Base-by-base conservation (phyloP, 768 basidiomycete species). In the Tubosaeta brunneosetosa region DNA sequence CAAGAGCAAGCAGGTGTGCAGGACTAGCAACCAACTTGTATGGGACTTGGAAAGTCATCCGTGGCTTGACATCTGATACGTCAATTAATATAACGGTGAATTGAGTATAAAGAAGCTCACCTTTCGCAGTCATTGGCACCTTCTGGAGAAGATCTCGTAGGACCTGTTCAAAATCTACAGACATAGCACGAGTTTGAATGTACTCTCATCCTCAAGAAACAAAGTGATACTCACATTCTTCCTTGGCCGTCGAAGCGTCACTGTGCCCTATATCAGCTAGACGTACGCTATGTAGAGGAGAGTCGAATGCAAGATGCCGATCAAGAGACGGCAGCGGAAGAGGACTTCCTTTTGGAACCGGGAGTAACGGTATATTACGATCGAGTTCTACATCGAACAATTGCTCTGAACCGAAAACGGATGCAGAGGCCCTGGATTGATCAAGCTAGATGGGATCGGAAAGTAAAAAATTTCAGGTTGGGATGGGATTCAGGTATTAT, bases 301-400 rank as follows among this genome's bases (percentile, higher is more conserved):
- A 42, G 33, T 49, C 48, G 16, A 38, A 45, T 27, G 27, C 26
- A 43, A 50, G 38, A n/a, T 53, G 58, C 8, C 57, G 64, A 53
- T 69, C 69, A 42, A 69, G 64, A 25, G 67, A 54, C 13, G 67
- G 67, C 1, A 71, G 46, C 3, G 60, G 49, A 36, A 57, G 60
- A 26, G 62, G 51, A 44, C 50, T 56, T 27, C 63, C 55, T 31
- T 56, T 57, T 0, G 59, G 56, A 17, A 60, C 58, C 4, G 72
- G 68, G n/a, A 73, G 66, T 3, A 80, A 60, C 44, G 69, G 66
- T 2, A 69, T 74, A 37, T 70, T 66, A 14, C 75, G 71, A 50
- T 78, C 74, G 11, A 80, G 71, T 49, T 79, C 77, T 17, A 79
- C 65, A 51, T 80, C 78, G 37, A 80, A 61, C 12, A 80, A 62